Evolutionary conservation across 169 alveolate genomes (phyloP).

Genomic region (Plasmodium cynomolgi): DNA sequence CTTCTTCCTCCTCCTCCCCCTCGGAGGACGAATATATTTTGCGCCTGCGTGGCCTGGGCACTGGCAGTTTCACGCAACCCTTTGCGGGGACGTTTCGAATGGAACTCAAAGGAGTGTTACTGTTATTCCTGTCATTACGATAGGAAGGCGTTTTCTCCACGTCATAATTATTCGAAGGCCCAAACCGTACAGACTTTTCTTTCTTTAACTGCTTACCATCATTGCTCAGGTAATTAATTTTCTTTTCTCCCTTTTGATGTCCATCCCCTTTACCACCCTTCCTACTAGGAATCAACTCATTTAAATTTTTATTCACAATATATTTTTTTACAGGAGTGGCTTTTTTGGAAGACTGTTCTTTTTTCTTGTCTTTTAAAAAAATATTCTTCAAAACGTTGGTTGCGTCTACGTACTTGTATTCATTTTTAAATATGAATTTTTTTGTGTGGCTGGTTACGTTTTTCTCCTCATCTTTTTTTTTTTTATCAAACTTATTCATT

Average conservation of each 20-base stretch:
- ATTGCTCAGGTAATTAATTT: not conserved
- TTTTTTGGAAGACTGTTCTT: slow-evolving; percentile 20
- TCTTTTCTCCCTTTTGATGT: slow-evolving; percentile 8
- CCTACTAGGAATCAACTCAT: slow-evolving; percentile 20
- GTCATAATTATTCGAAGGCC: not conserved
- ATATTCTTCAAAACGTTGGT: slow-evolving; percentile 61
- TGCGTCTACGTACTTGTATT: slow-evolving; percentile 67
- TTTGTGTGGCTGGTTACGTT: slow-evolving; percentile 8
- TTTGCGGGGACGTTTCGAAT: not conserved
- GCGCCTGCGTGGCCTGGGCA: not conserved
- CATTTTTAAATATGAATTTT: slow-evolving; percentile 55
- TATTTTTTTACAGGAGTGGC: slow-evolving; percentile 9
- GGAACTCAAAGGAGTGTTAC: not conserved
- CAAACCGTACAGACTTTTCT: not conserved
- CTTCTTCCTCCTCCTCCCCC: slow-evolving; percentile 8
- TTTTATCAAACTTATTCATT: slow-evolving; percentile 37
- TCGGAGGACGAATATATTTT: slow-evolving; percentile 39
- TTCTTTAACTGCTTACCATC: slow-evolving; percentile 6
- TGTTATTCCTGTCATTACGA: not conserved
- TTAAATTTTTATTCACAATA: slow-evolving; percentile 35
- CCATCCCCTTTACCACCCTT: not conserved
- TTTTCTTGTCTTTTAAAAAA: slow-evolving; percentile 62
- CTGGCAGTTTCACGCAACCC: not conserved
- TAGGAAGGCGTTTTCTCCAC: not conserved
- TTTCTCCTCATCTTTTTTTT: slow-evolving; percentile 45